Evolutionary conservation across 371 early-diverging fungal species (phyloP), one percentile per base, ranked within the genome.

Genomic region (Amoeboaphelidium occidentale): DNA sequence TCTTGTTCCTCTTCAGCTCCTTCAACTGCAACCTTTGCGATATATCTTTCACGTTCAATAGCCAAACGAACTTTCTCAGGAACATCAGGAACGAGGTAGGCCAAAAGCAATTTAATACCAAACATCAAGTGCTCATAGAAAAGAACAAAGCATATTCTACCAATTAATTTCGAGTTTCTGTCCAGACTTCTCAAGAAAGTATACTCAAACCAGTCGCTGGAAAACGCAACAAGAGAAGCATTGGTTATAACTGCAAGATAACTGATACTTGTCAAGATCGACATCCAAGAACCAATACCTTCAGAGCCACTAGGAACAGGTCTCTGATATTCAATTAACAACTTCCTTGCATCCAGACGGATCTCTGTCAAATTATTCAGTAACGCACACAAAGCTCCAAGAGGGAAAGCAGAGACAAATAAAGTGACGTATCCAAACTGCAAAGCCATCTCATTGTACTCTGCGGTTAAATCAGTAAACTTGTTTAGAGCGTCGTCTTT

Each of bases 381-480:
- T 39, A 66, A 56, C 2, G 74, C 72, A 59, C 75, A 69, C 24
- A 72, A 53, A 3, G 78, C 73, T 1, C 75, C 78, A 20, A 77
- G 54, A 2, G 75, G 75, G 53, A 74, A 74, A n/a, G 71, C 68
- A n/a, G 60, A 47, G 2, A 64, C 63, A 53, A 77, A 77, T 41
- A 77, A 47, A 10, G 65, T 59, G 42, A 76, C 60, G 62, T 65
- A 74, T 2, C 75, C 78, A 59, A 72, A 74, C 58, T 77, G 46
- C 52, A 2, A 58, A 60, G 58, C 60, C 52, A 64, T 47, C 48
- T 63, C 59, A 2, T 60, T 50, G 44, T 66, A 67, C 46, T 67
- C 67, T 13, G 56, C 53, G 27, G 54, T 55, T 51, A 66, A 55
- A 22, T 53, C 57, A 25, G 58, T 44, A 49, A 57, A 56, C 17